A percentile compares a stretch with the other conserved stretches of the same genome.
phyloP scores from a whole-genome alignment of 2,329 filamentous ascomycete species.

The Aspergillus jensenii region DNA sequence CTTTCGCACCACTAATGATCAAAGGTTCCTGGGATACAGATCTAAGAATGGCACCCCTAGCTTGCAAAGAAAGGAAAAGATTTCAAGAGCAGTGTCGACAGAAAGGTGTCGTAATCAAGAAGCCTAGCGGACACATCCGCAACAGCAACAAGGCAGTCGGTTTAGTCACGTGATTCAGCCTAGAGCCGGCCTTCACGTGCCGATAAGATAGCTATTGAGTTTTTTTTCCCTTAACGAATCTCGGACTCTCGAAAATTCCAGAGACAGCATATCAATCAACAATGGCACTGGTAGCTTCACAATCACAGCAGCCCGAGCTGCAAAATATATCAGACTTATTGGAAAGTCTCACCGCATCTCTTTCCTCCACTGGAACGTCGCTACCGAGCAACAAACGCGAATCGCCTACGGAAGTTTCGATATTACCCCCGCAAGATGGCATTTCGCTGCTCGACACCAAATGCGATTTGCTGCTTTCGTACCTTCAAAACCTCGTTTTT shows the following conservation, averaged over 20 bases:
- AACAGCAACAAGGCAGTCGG: not conserved
- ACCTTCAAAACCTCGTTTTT: conserved; percentile 91
- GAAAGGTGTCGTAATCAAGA: not conserved
- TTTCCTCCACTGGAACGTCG: conserved; percentile 35
- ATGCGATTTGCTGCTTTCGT: conserved; percentile 94
- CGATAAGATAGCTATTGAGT: conserved; percentile 21
- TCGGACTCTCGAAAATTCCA: conserved; percentile 1
- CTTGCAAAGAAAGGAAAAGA: not conserved
- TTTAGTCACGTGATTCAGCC: not conserved
- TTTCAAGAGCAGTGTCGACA: not conserved
- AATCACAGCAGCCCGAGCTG: conserved; percentile 20
- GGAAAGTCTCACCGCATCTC: conserved; percentile 34
- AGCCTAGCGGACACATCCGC: conserved; percentile 1
- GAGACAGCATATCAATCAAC: conserved; percentile 3
- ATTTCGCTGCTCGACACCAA: conserved; percentile 95
- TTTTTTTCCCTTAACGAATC: conserved; percentile 9
- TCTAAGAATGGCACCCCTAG: not conserved
- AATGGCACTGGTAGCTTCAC: conserved; percentile 27
- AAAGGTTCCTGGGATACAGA: conserved; percentile 10
- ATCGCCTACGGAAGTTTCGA: conserved; percentile 60
- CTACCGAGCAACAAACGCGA: conserved; percentile 34
- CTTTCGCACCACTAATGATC: conserved; percentile 13
- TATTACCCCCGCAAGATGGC: conserved; percentile 76
- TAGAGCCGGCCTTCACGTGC: conserved; percentile 15
- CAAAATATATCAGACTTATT: conserved; percentile 32